Base-by-base conservation (phyloP, 2,329 filamentous ascomycete species). In the Leptographium flavum region DNA sequence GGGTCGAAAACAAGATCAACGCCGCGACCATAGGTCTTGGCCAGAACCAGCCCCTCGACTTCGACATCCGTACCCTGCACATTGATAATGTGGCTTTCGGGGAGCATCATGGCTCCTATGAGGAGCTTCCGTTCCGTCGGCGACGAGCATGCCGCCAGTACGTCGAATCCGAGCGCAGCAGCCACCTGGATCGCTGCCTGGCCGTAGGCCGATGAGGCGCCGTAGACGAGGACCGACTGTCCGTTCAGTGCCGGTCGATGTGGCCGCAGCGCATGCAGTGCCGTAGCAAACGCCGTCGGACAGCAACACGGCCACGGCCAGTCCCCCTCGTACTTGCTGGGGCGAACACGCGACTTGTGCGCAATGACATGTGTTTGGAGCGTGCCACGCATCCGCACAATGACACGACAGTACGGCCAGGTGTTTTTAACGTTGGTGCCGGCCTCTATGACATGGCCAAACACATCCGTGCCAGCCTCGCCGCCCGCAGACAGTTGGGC, bases 1-100 rank as follows among this genome's bases (percentile, higher is more conserved):
- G 69, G 59, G 49, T 71, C 69, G 43, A 70, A 69, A 2, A 72
- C 57, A 4, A 70, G 47, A 38, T 73, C 64, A 2, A 70, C 61
- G 11, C 63, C 62, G 3, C 47, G 44, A 1, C 52, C 47, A 14
- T 47, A 49, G 1, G 65, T 68, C 17, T 58, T 44, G 0, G 56
- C 49, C 23, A 58, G 51, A 30, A 70, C 49, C 4, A 51, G 43
- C 0, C 54, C 50, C 9, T 49, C 42, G 15, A 50, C 28, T 17
- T 39, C 10, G 14, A 48, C 39, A 8, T 42, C 31, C 6, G 30
- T 14, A 5, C 4, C 9, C 11, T 28, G 23, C 5, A 22, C 39
- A 14, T 52, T 35, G 3, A 55, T 43, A 4, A 74, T 50, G 13
- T 73, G 66, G 21, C 58, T 58, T 2, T 59, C 47, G 1, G 46